These are phyloP conservation scores for Ampelomyces quisqualis DNA, from an alignment of 2,329 filamentous ascomycete species.

Conservation along the genomic window DNA sequence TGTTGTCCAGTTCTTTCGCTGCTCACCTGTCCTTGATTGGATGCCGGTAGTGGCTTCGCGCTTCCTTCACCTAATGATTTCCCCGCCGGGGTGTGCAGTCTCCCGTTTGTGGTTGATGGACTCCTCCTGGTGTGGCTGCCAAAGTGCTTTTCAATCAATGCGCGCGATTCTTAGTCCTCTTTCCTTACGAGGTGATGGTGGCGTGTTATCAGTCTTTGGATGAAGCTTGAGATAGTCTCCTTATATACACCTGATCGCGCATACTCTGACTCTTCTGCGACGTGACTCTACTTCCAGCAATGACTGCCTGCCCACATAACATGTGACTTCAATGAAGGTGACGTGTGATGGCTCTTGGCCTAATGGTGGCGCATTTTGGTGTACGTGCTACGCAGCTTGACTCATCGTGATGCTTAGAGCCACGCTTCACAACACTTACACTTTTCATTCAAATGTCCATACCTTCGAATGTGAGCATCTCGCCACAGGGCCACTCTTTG, in stretches of 20 bases:
- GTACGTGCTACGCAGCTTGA: too few relatives aligned
- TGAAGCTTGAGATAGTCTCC: conserved; percentile 18
- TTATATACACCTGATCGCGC: conserved; percentile 19
- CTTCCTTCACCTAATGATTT: conserved; percentile 16
- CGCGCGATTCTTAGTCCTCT: conserved; percentile 4
- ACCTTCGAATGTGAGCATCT: too few relatives aligned
- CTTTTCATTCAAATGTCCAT: too few relatives aligned
- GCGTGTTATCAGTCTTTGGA: conserved; percentile 8
- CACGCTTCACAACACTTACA: too few relatives aligned
- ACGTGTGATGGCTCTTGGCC: too few relatives aligned
- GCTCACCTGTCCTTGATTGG: conserved; percentile 12
- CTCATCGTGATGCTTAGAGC: too few relatives aligned
- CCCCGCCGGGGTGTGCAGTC: conserved; percentile 37
- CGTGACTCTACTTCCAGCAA: too few relatives aligned
- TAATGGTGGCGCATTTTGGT: too few relatives aligned
- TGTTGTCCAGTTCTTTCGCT: conserved; percentile 3
- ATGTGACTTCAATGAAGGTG: too few relatives aligned
- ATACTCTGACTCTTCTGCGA: conserved; percentile 9
- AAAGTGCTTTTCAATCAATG: conserved; percentile 9
- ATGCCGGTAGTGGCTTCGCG: conserved; percentile 12
- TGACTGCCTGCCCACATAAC: too few relatives aligned
- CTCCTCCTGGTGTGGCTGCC: conserved; percentile 37
- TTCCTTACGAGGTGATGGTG: conserved; percentile 2
- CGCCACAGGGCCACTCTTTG: too few relatives aligned
- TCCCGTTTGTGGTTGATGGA: conserved; percentile 41